Base-by-base conservation (phyloP, 1,284 basidiomycete genomes). In the Neotropicomus parvogracilis region DNA sequence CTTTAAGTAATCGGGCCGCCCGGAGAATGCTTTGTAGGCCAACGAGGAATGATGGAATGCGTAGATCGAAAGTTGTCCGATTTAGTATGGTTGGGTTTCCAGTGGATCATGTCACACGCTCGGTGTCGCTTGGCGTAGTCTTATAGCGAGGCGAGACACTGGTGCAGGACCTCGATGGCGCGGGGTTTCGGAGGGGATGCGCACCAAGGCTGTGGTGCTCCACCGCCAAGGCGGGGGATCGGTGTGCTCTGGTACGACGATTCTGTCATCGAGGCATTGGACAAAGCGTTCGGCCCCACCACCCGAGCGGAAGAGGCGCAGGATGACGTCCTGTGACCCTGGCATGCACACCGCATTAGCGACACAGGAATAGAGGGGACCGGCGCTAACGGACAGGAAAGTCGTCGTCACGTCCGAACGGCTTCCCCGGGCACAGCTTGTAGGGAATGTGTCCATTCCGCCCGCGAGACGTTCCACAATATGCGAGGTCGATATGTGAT, bases 51-150 rank as follows among this genome's bases (percentile, higher is more conserved):
- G 56, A 51, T 52, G 53, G 39, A 53, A 64, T 57, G 47, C 8
- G 48, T 26, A 43, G 44, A 63, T 60, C 52, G 44, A 46, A 52
- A 19, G 33, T 37, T 26, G 44, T 29, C 58, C 40, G 46, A 50
- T 57, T 59, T 61, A 37, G 52, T 40, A 53, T 36, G 50, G 52
- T 54, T 48, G 20, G 11, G 47, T 62, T 57, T 64, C 64, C 61
- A 63, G 65, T 67, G 63, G 40, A 63, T 53, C 47, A 60, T 65
- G 55, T 61, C 35, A 57, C 38, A 27, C 4, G 16, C 32, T 19
- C 46, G 29, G 36, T n/a, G 9, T 9, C 31, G 17, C 17, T n/a
- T 32, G 10, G 19, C 37, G 49, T 47, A 47, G 59, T 50, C 17
- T 36, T 19, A 44, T 60, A 40, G 19, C 27, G 6, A 35, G 21